A percentile compares a stretch with the other conserved stretches of the same genome.
Evolutionary conservation across 345 rosid species (phyloP).

Genomic region (Eucalyptus curtisii): DNA sequence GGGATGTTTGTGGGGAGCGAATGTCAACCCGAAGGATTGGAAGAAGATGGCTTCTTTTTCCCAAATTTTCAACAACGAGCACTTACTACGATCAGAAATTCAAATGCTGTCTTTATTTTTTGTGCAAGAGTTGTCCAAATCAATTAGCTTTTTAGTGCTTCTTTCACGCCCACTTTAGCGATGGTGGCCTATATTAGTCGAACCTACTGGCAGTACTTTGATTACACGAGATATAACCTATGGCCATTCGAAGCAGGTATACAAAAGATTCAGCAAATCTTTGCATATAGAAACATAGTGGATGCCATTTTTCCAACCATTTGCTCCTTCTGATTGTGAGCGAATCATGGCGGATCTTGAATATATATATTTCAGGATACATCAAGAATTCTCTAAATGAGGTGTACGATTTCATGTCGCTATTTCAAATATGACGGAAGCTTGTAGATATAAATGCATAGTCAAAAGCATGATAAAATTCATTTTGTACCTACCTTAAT

Average conservation of each 20-base stretch:
- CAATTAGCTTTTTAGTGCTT: neutral
- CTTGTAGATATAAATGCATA: neutral
- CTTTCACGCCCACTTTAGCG: neutral
- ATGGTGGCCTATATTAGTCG: neutral
- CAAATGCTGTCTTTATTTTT: neutral
- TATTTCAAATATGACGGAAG: neutral
- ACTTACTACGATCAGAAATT: neutral
- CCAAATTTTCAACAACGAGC: neutral
- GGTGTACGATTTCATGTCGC: neutral
- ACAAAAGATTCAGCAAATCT: neutral
- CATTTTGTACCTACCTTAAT: neutral
- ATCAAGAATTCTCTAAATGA: neutral
- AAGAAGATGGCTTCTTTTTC: neutral
- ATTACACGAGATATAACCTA: neutral
- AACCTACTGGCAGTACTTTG: neutral
- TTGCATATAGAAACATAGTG: neutral
- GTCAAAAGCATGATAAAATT: neutral
- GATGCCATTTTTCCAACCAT: neutral
- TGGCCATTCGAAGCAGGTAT: neutral
- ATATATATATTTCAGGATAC: neutral
- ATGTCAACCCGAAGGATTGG: neutral
- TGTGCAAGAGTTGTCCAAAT: neutral
- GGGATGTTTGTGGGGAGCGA: neutral
- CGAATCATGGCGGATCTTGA: neutral
- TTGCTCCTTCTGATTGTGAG: neutral